Conservation (phyloP, 2,329 filamentous ascomycete genomes). For the Cylindrodendrum hubeiense region DNA sequence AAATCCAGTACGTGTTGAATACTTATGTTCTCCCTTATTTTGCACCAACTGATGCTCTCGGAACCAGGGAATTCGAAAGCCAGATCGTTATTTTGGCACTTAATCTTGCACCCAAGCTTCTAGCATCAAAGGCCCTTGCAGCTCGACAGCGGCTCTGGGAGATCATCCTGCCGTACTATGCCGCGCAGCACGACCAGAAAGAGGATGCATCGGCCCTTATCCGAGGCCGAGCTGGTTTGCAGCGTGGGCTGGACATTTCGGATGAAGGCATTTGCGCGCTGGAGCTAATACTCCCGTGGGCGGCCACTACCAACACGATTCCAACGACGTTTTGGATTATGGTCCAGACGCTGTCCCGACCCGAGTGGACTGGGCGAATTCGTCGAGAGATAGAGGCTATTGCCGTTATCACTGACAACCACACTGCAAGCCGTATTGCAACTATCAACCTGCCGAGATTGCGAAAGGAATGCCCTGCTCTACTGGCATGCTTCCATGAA, state of each 20-base stretch:
- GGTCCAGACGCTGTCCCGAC: constrained; percentile 14
- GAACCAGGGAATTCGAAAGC: constrained; percentile 16
- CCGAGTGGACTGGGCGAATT: background rate
- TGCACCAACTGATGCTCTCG: background rate
- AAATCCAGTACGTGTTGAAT: background rate
- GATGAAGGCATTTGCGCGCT: constrained; percentile 1
- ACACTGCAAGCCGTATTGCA: background rate
- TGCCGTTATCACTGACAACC: background rate
- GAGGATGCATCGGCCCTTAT: constrained; percentile 17
- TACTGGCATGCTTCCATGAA: constrained; percentile 21
- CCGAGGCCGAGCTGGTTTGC: background rate
- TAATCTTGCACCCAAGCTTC: constrained; percentile 1
- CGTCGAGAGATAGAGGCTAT: constrained; percentile 14
- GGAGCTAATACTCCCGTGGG: constrained; percentile 19
- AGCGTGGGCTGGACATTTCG: constrained; percentile 3
- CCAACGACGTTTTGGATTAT: constrained; percentile 25
- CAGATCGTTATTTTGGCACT: background rate
- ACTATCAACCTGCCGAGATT: constrained; percentile 4
- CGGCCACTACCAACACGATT: constrained; percentile 20
- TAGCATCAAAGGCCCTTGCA: constrained; percentile 1
- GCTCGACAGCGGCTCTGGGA: constrained; percentile 5
- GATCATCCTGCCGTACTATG: background rate
- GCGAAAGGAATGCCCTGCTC: constrained; percentile 8
- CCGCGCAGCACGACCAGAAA: constrained; percentile 1
- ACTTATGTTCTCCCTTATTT: background rate